Percentiles rank a stretch among this genome's conserved stretches.
Evolutionary conservation across 495 filamentous ascomycete species (phyloP).

Genomic region (Podospora australis): DNA sequence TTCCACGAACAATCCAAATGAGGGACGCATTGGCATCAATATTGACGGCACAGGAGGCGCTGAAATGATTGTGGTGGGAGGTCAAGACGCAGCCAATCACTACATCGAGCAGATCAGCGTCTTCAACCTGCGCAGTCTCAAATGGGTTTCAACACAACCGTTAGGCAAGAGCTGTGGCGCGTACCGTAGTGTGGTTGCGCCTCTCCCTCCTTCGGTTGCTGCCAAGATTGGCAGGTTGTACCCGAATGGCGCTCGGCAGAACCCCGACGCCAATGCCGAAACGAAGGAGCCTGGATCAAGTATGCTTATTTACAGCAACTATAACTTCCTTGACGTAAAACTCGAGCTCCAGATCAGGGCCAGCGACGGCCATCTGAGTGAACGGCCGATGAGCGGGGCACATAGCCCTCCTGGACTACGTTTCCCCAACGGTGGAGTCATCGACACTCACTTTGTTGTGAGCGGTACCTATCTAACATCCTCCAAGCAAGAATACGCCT

Average conservation of each 20-base stretch:
- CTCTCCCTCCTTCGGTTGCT: slow-evolving; percentile 57
- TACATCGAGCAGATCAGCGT: slow-evolving; percentile 98
- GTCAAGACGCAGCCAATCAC: slow-evolving; percentile 94
- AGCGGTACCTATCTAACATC: slow-evolving; percentile 95
- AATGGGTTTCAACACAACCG: slow-evolving; percentile 83
- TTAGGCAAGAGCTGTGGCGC: slow-evolving; percentile 90
- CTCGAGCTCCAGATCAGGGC: slow-evolving; percentile 83
- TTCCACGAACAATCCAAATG: slow-evolving; percentile 68
- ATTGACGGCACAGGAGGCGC: slow-evolving; percentile 88
- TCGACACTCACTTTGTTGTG: slow-evolving; percentile 92
- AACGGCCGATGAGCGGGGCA: slow-evolving; percentile 80
- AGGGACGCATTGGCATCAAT: slow-evolving; percentile 76
- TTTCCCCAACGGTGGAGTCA: slow-evolving; percentile 91
- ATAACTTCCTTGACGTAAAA: slow-evolving; percentile 96
- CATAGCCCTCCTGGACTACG: slow-evolving; percentile 86
- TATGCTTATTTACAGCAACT: slow-evolving; percentile 98
- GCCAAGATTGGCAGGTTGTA: slow-evolving; percentile 61
- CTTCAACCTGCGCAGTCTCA: slow-evolving; percentile 92
- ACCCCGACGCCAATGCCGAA: slow-evolving; percentile 39
- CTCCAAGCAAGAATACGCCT: slow-evolving; percentile 94
- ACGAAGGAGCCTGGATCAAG: slow-evolving; percentile 60
- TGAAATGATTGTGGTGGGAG: slow-evolving; percentile 95
- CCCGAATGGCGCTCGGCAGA: slow-evolving; percentile 23
- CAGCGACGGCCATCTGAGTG: slow-evolving; percentile 75
- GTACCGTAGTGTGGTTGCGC: slow-evolving; percentile 90